A percentile compares a stretch with the other conserved stretches of the same genome.
These are phyloP conservation scores for Lachancea meyersii DNA, from an alignment of 805 yeast species.

Conservation along the genomic window DNA sequence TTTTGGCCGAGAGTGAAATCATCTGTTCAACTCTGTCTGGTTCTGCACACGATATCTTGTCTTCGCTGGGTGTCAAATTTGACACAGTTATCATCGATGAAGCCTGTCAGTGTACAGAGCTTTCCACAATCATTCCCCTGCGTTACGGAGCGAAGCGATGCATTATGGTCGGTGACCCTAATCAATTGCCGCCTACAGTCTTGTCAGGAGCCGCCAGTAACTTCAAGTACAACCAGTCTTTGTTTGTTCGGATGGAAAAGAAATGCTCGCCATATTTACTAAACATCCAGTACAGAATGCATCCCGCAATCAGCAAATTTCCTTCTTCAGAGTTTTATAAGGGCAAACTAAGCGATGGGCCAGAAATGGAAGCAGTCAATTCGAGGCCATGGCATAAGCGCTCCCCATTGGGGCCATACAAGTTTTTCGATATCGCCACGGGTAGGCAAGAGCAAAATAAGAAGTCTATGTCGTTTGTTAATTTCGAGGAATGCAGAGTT, in stretches of 20 bases:
- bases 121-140: conserved; percentile 85
- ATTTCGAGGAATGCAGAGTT: conserved; percentile 62
- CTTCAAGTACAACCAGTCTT: conserved; percentile 77
- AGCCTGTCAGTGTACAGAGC: conserved; percentile 94
- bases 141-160: conserved; percentile 86
- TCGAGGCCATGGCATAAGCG: conserved; percentile 68
- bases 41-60: conserved; percentile 82
- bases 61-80: conserved; percentile 67
- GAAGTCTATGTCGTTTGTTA: conserved; percentile 63
- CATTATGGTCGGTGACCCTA: conserved; percentile 98
- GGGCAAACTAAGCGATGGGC: conserved; percentile 70
- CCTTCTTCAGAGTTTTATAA: conserved; percentile 82
- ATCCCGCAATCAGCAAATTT: conserved; percentile 80
- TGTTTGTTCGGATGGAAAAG: conserved; percentile 89
- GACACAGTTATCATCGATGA: conserved; percentile 93
- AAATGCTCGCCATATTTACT: conserved; percentile 56
- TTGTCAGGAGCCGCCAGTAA: conserved; percentile 81
- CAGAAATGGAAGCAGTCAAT: conserved; percentile 55
- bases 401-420: conserved; percentile 60
- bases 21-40: conserved; percentile 92
- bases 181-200: conserved; percentile 96
- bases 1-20: conserved; percentile 69
- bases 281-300: conserved; percentile 96
- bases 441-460: conserved; percentile 62
- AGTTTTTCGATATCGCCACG: conserved; percentile 62